phyloP scores from a whole-genome alignment of 495 filamentous ascomycete genomes.

The Rhypophila decipiens region DNA sequence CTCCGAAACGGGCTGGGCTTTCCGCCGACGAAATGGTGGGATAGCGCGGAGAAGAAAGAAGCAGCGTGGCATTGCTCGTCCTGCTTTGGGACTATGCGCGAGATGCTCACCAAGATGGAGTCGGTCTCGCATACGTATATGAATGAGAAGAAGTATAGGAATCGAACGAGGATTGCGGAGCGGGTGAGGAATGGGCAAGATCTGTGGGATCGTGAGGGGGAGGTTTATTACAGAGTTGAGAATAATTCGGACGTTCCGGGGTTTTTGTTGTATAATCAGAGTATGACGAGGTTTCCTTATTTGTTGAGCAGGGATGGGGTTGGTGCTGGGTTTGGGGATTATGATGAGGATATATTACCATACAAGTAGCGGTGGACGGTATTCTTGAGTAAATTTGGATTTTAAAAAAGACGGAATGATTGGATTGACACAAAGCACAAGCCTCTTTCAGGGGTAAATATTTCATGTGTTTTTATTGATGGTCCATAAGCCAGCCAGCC shows the following conservation, averaged over 20 bases:
- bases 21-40: slow-evolving; percentile 22
- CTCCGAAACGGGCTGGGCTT: slow-evolving; percentile 38
- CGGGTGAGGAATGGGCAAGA: slow-evolving; percentile 43
- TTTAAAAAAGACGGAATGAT: no score
- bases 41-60: slow-evolving; percentile 36
- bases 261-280: slow-evolving; percentile 27
- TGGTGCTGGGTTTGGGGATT: slow-evolving; percentile 36
- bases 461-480: no score
- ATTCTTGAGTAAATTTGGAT: no score
- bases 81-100: slow-evolving; percentile 45
- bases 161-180: slow-evolving; percentile 36
- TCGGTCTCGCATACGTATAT: slow-evolving; percentile 44
- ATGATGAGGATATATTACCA: slow-evolving; percentile 1
- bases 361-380: no score
- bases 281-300: slow-evolving; percentile 33
- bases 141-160: slow-evolving; percentile 36
- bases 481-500: no score
- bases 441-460: no score
- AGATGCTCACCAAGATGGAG: slow-evolving; percentile 46
- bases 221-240: slow-evolving; percentile 42
- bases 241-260: slow-evolving; percentile 37
- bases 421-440: no score
- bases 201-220: slow-evolving; percentile 40
- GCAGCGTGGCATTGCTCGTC: slow-evolving; percentile 52
- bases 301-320: slow-evolving; percentile 31